These are phyloP conservation scores for Aspergillus sp. DNA, from an alignment of 2,329 filamentous ascomycete species.

Conservation along the genomic window DNA sequence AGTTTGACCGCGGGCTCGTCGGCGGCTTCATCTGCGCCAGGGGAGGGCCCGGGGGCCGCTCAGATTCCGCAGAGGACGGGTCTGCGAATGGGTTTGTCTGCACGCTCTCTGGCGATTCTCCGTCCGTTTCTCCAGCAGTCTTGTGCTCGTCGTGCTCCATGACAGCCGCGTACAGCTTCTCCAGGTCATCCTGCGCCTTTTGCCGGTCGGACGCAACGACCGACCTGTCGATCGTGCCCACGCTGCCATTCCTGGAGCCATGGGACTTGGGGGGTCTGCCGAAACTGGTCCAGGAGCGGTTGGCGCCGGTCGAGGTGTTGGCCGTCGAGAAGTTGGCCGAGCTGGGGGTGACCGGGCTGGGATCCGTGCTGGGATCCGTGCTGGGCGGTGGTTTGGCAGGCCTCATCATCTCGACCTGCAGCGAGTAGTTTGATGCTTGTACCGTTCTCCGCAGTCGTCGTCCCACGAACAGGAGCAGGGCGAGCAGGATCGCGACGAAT, in stretches of 20 bases:
- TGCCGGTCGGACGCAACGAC: conserved; percentile 65
- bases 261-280: conserved; percentile 25
- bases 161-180: conserved; percentile 83
- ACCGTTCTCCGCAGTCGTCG: conserved; percentile 45
- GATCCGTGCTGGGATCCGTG: conserved; percentile 15
- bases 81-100: conserved; percentile 21
- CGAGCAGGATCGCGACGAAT: conserved; percentile 63
- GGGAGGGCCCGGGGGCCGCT: conserved; percentile 10
- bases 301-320: conserved; percentile 26
- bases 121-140: conserved; percentile 14
- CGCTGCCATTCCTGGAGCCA: conserved; percentile 48
- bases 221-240: conserved; percentile 64
- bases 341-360: conserved; percentile 26
- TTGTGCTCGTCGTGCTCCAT: conserved; percentile 70
- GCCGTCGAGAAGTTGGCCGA: conserved; percentile 25
- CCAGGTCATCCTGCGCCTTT: conserved; percentile 72
- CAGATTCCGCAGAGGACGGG: conserved; percentile 17
- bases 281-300: conserved; percentile 30
- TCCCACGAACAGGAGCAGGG: conserved; percentile 54
- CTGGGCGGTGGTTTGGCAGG: conserved; percentile 22
- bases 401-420: conserved; percentile 51
- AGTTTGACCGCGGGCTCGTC: conserved; percentile 23
- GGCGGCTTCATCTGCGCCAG: conserved; percentile 15
- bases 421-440: conserved; percentile 42
- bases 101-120: conserved; percentile 17